Base-by-base conservation (phyloP, 106 monocot species). In the Acorus gramineus region DNA sequence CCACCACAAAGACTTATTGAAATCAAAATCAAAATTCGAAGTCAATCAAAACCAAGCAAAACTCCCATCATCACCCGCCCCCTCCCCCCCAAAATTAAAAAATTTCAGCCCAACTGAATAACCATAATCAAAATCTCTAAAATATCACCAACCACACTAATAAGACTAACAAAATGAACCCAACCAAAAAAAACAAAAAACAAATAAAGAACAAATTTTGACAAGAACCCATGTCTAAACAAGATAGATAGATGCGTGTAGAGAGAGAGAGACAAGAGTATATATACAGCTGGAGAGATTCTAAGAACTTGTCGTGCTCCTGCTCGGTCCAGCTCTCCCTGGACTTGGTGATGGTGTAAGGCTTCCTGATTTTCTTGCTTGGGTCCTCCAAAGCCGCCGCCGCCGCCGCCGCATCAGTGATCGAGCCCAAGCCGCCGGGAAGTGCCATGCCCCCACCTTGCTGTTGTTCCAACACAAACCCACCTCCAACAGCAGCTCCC, bases 271-370 rank as follows among this genome's bases (percentile, higher is more conserved):
- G 42, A 3, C 7, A 52, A 4, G 6, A 6, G 28, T 28, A 28
- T 28, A 28, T 76, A 46, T 66, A 84, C 83, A 84, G 83, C 66
- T 79, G 83, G 11, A 84, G 79, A 6, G 79, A 76, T 65, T 84
- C 83, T 11, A 84, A 69, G 67, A 84, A 84, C 50, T 76, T 79
- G 69, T 84, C 83, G 65, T 84, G 83, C 60, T 83, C 83, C 65
- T 79, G 83, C 66, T 83, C 83, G 6, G 83, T 79, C 83, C 83
- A 84, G 83, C 79, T 84, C 76, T 84, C 83, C 58, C 83, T 61
- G 14, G 83, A 84, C 66, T 84, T 79, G 51, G 83, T 84, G 42
- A 84, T 79, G 60, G 79, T 79, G 50, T 79, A 79, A 0, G 79
- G 79, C 66, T 79, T 79, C 49, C 79, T 28, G 53, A 76, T 76